Conservation (phyloP, 805 yeast species). For the Peterozyma toletana region DNA sequence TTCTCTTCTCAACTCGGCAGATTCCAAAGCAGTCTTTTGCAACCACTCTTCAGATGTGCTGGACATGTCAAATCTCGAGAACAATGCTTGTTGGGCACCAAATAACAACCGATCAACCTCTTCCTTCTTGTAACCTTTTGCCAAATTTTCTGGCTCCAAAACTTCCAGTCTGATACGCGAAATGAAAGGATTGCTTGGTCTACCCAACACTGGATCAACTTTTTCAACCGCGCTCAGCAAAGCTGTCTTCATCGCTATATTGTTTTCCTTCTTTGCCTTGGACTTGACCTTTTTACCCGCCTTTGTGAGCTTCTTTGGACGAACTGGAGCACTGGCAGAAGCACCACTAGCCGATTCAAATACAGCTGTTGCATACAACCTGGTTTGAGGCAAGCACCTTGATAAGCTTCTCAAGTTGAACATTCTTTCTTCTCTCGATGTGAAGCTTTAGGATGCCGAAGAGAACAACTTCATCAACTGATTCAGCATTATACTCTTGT, state of each 20-base stretch:
- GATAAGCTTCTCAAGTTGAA: too few species aligned
- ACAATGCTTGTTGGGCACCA: slow-evolving; percentile 66
- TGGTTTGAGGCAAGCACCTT: too few species aligned
- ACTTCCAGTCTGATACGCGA: slow-evolving; percentile 59
- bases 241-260: neutral
- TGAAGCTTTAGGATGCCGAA: too few species aligned
- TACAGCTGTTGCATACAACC: too few species aligned
- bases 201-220: slow-evolving; percentile 85
- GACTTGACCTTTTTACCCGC: neutral
- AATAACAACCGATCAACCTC: slow-evolving; percentile 72
- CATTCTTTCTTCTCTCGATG: too few species aligned
- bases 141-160: slow-evolving; percentile 56
- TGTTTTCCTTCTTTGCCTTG: neutral
- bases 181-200: slow-evolving; percentile 57
- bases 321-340: too few species aligned
- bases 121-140: slow-evolving; percentile 47
- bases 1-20: slow-evolving; percentile 54
- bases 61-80: slow-evolving; percentile 22
- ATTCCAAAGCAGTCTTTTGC: slow-evolving; percentile 21
- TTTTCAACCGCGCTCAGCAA: slow-evolving; percentile 18
- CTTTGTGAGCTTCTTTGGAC: neutral
- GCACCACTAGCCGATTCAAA: too few species aligned
- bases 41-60: slow-evolving; percentile 11
- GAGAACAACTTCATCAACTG: too few species aligned
- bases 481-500: too few species aligned